Percentiles rank a stretch among this genome's conserved stretches.
Evolutionary conservation across 169 alveolate genomes (phyloP).

Genomic region (Plasmodium blacklocki): DNA sequence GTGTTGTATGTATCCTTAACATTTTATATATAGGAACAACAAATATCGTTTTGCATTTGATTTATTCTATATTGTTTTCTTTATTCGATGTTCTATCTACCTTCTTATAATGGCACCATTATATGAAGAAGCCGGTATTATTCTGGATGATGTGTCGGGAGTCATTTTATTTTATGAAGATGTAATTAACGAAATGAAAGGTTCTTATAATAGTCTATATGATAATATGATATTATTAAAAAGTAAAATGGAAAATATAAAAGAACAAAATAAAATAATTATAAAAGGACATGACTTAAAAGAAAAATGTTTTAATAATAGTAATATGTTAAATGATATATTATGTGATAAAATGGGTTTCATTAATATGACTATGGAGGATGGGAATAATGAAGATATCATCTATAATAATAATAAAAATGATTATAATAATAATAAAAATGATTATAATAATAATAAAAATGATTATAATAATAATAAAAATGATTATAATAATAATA

Average conservation of each 20-base stretch:
- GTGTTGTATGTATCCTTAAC: no score
- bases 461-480: no score
- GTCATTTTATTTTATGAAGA: constrained; percentile 55
- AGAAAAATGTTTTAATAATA: constrained; percentile 6
- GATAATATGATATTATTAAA: constrained; percentile 17
- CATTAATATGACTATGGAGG: no score
- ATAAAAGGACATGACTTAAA: not conserved
- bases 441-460: no score
- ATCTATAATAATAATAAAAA: not conserved
- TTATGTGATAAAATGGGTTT: constrained; percentile 1
- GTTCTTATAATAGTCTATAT: constrained; percentile 24
- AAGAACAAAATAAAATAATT: not conserved
- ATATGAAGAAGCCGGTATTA: constrained; percentile 21
- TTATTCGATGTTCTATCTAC: not conserved
- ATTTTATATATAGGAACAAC: no score
- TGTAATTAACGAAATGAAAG: constrained; percentile 30
- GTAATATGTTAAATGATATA: constrained; percentile 48
- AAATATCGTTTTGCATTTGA: not conserved
- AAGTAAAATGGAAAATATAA: constrained; percentile 21
- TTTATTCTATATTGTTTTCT: not conserved
- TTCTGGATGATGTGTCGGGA: not conserved
- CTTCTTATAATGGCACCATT: constrained; percentile 3
- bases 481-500: no score
- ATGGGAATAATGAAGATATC: not conserved
- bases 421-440: not conserved